A percentile compares a stretch with the other conserved stretches of the same genome.
Conservation (phyloP, 179 eudicot species). For the Silene noctiflora region DNA sequence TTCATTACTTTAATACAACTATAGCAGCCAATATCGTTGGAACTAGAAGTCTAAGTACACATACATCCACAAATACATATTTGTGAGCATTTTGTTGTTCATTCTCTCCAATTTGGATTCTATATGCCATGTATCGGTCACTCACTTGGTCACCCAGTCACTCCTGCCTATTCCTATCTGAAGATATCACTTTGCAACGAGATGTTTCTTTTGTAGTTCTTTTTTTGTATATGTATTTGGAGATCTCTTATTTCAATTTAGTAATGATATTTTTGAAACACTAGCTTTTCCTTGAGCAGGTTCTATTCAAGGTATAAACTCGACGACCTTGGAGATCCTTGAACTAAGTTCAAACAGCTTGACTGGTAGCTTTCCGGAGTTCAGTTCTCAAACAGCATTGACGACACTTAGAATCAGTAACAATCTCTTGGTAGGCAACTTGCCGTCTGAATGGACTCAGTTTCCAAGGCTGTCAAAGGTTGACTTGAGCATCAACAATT, state of each 20-base stretch:
- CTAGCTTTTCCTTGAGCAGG: constrained; percentile 42
- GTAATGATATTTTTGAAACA: constrained; percentile 21
- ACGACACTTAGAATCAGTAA: constrained; percentile 52
- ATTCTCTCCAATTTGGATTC: neutral
- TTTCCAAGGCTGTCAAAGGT: constrained; percentile 42
- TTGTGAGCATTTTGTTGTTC: neutral
- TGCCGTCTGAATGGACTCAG: constrained; percentile 48
- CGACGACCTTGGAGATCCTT: constrained; percentile 70
- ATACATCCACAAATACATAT: neutral
- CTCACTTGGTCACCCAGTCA: neutral
- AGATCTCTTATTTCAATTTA: neutral
- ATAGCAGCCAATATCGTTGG: neutral
- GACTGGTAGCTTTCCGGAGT: constrained; percentile 60
- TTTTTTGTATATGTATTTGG: neutral
- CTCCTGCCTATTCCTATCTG: neutral
- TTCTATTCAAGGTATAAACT: constrained; percentile 58
- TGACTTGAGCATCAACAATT: constrained; percentile 70
- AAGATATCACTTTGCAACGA: neutral
- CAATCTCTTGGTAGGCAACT: constrained; percentile 57
- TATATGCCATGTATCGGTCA: neutral
- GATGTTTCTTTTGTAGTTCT: neutral
- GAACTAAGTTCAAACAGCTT: constrained; percentile 80
- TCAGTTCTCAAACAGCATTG: constrained; percentile 53
- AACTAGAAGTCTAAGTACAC: neutral
- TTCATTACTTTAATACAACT: neutral